Evolutionary conservation across 495 filamentous ascomycete species (phyloP).

Genomic region (Tricharina praecox): DNA sequence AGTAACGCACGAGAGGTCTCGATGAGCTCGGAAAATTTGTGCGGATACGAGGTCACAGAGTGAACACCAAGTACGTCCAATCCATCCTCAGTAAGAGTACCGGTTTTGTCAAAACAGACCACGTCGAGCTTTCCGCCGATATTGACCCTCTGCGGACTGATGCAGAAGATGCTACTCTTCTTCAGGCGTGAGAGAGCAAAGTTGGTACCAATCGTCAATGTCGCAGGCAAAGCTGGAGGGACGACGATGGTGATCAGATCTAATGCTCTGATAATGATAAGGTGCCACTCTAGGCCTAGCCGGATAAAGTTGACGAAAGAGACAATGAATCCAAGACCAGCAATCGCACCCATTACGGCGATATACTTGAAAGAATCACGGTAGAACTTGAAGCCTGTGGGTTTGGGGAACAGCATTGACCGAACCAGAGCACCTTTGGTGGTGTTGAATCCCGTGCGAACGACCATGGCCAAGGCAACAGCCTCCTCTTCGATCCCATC

Average conservation of each 20-base stretch:
- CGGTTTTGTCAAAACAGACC: slow-evolving; percentile 97
- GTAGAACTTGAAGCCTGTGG: slow-evolving; percentile 96
- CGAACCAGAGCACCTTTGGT: slow-evolving; percentile 92
- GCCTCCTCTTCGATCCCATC: slow-evolving; percentile 74
- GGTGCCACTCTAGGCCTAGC: slow-evolving; percentile 63
- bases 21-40: slow-evolving; percentile 42
- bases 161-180: slow-evolving; percentile 83
- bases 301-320: slow-evolving; percentile 87
- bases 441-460: slow-evolving; percentile 89
- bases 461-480: slow-evolving; percentile 77
- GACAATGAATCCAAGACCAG: slow-evolving; percentile 67
- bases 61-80: slow-evolving; percentile 84
- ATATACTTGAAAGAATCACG: slow-evolving; percentile 96
- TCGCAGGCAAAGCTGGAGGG: slow-evolving; percentile 90
- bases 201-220: slow-evolving; percentile 87
- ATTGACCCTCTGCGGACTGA: slow-evolving; percentile 90
- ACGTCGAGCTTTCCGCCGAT: slow-evolving; percentile 91
- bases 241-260: slow-evolving; percentile 98
- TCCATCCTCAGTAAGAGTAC: slow-evolving; percentile 92
- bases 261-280: slow-evolving; percentile 79
- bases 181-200: slow-evolving; percentile 81
- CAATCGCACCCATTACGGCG: slow-evolving; percentile 87
- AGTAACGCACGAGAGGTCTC: slow-evolving; percentile 28
- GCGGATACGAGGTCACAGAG: slow-evolving; percentile 38
- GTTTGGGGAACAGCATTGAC: slow-evolving; percentile 97